phyloP scores from a whole-genome alignment of 2,329 filamentous ascomycete genomes.

The Diaporthe sp. region DNA sequence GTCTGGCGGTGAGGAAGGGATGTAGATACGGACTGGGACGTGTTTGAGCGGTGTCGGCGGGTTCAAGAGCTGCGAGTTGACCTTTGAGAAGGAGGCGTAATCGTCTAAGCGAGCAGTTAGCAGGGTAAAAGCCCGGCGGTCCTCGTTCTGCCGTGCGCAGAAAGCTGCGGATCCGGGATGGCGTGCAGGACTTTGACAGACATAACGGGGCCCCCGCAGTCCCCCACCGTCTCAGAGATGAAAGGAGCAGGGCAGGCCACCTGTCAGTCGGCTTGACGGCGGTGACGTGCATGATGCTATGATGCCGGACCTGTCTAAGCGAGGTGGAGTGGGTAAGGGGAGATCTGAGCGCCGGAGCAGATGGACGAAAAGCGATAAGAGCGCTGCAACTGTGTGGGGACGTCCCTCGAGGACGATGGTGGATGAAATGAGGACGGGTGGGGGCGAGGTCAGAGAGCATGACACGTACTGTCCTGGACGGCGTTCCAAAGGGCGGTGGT shows the following conservation, averaged over 20 bases:
- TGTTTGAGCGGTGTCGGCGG: slow-evolving; percentile 81
- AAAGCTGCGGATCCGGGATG: slow-evolving; percentile 16
- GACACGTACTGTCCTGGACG: slow-evolving; percentile 75
- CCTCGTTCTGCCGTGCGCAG: not conserved
- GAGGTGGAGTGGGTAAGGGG: slow-evolving; percentile 30
- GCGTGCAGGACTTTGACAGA: slow-evolving; percentile 20
- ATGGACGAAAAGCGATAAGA: slow-evolving; percentile 17
- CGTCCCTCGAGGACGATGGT: not conserved
- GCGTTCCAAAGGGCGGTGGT: slow-evolving; percentile 86
- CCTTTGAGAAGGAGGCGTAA: slow-evolving; percentile 76
- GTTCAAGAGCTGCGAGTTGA: slow-evolving; percentile 83
- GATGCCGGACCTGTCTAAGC: not conserved
- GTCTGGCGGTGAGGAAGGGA: slow-evolving; percentile 73
- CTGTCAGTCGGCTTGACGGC: not conserved
- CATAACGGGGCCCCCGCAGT: not conserved
- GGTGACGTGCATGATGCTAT: slow-evolving; percentile 36
- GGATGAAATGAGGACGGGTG: not conserved
- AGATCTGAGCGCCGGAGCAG: slow-evolving; percentile 33
- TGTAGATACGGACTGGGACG: slow-evolving; percentile 89
- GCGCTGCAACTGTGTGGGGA: slow-evolving; percentile 16
- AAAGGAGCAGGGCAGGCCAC: slow-evolving; percentile 22
- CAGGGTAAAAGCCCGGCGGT: not conserved
- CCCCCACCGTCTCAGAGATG: slow-evolving; percentile 18
- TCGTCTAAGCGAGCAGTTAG: slow-evolving; percentile 67
- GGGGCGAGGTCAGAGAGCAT: not conserved